A percentile compares a stretch with the other conserved stretches of the same genome.
Evolutionary conservation across 257 asterid species (phyloP).

Genomic region (Eustoma russellianum): DNA sequence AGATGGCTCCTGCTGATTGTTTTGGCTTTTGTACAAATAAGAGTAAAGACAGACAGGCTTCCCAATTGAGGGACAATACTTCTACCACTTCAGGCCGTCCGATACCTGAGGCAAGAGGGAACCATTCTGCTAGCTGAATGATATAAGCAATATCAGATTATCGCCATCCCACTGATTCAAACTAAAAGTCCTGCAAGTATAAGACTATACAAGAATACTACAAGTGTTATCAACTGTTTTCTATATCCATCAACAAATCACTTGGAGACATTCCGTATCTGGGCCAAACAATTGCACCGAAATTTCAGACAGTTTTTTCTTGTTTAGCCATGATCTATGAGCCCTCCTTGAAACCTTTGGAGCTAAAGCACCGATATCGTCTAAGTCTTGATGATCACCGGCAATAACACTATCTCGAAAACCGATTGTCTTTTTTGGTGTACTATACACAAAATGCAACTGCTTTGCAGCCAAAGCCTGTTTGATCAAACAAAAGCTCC

Average conservation of each 20-base stretch:
- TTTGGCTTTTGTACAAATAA: no score
- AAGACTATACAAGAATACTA: constrained; percentile 11
- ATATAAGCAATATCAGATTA: constrained; percentile 11
- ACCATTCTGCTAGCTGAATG: not conserved
- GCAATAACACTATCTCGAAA: constrained; percentile 17
- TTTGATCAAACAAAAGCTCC: not conserved
- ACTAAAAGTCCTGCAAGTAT: constrained; percentile 9
- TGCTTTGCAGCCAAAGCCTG: constrained; percentile 62
- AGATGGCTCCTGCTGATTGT: no score
- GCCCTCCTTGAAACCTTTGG: constrained; percentile 47
- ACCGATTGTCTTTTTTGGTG: constrained; percentile 49
- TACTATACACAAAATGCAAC: constrained; percentile 51
- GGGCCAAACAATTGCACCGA: constrained; percentile 50
- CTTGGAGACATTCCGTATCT: constrained; percentile 17
- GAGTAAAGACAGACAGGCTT: no score
- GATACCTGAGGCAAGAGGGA: no score
- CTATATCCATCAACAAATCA: constrained; percentile 22
- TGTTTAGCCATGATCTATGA: constrained; percentile 27
- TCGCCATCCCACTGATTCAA: not conserved
- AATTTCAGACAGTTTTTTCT: constrained; percentile 43
- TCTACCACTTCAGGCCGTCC: no score
- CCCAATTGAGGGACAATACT: no score
- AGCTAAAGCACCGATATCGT: constrained; percentile 50
- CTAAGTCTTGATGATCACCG: constrained; percentile 13
- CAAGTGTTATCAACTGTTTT: constrained; percentile 4